Evolutionary conservation across 768 basidiomycete genomes (phyloP).

Genomic region (Lactifluus echinatus): DNA sequence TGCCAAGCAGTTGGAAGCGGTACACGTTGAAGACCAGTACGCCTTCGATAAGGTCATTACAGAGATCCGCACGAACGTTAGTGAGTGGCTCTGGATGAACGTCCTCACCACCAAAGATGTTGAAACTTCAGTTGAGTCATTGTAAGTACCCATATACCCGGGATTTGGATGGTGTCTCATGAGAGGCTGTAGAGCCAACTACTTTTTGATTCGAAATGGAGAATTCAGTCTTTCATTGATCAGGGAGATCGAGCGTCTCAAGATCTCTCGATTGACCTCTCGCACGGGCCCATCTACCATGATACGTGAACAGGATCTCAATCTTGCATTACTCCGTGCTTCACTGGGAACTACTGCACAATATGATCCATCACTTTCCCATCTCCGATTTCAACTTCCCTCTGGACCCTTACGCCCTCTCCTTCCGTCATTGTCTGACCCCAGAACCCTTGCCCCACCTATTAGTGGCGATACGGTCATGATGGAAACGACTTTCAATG

Average conservation of each 20-base stretch:
- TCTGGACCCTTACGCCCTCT: constrained; percentile 76
- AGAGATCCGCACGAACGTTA: constrained; percentile 69
- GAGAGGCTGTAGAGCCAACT: constrained; percentile 53
- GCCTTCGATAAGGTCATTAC: constrained; percentile 66
- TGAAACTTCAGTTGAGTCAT: constrained; percentile 72
- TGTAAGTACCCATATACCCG: constrained; percentile 42
- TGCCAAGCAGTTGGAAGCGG: constrained; percentile 51
- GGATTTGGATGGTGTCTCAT: constrained; percentile 8
- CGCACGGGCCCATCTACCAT: constrained; percentile 58
- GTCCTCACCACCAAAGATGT: constrained; percentile 79
- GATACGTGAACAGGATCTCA: constrained; percentile 87
- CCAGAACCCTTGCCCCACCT: constrained; percentile 35
- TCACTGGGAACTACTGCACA: constrained; percentile 86
- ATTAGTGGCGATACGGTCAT: constrained; percentile 28
- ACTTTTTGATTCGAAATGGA: constrained; percentile 82
- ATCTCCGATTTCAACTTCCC: constrained; percentile 68
- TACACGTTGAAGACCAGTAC: constrained; percentile 68
- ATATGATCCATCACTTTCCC: constrained; percentile 68
- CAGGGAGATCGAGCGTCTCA: constrained; percentile 78
- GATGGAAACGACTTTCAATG: constrained; percentile 52
- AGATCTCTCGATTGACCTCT: constrained; percentile 63
- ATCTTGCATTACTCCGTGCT: constrained; percentile 77
- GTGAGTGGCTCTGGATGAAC: constrained; percentile 93
- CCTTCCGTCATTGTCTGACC: constrained; percentile 55
- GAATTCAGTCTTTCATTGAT: constrained; percentile 82